Evolutionary conservation across 371 early-diverging fungal genomes (phyloP).

Genomic region (Mortierella polycephala): DNA sequence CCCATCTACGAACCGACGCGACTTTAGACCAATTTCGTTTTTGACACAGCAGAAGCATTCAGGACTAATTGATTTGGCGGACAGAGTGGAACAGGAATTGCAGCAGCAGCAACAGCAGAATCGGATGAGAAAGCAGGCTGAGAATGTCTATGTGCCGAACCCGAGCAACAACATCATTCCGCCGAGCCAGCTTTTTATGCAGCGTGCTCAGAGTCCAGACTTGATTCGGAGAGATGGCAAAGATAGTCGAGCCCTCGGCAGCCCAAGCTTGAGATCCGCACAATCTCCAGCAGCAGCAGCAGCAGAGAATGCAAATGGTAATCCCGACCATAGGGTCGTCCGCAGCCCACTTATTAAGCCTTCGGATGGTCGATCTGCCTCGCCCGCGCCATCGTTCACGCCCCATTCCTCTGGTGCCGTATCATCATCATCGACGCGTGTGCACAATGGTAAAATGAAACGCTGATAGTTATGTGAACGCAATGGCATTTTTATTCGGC

Average conservation of each 20-base stretch:
- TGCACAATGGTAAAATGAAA: conserved; percentile 19
- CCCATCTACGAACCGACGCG: conserved; percentile 22
- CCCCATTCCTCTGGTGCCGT: conserved; percentile 6
- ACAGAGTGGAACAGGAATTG: conserved; percentile 8
- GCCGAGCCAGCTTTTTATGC: conserved; percentile 32
- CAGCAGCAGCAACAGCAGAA: conserved; percentile 14
- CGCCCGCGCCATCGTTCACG: conserved; percentile 17
- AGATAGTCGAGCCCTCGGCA: conserved; percentile 26
- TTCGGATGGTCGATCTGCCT: conserved; percentile 4
- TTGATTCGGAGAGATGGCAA: conserved; percentile 11
- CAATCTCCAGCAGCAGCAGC: conserved; percentile 1
- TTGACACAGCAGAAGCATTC: conserved; percentile 29
- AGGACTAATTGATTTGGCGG: conserved; percentile 5
- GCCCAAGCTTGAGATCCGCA: conserved; percentile 38
- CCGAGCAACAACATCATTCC: conserved; percentile 41
- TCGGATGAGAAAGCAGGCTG: conserved; percentile 7
- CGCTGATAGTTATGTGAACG: no score
- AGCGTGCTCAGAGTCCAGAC: conserved; percentile 32
- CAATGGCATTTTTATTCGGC: not conserved
- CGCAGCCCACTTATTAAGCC: conserved; percentile 24
- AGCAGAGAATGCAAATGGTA: no score
- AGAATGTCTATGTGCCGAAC: conserved; percentile 34
- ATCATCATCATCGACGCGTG: conserved; percentile 13
- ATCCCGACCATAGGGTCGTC: conserved; percentile 9
- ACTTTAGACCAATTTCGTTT: conserved; percentile 43